Conservation (phyloP, 768 basidiomycete species). For the Fomitopsis serialis region DNA sequence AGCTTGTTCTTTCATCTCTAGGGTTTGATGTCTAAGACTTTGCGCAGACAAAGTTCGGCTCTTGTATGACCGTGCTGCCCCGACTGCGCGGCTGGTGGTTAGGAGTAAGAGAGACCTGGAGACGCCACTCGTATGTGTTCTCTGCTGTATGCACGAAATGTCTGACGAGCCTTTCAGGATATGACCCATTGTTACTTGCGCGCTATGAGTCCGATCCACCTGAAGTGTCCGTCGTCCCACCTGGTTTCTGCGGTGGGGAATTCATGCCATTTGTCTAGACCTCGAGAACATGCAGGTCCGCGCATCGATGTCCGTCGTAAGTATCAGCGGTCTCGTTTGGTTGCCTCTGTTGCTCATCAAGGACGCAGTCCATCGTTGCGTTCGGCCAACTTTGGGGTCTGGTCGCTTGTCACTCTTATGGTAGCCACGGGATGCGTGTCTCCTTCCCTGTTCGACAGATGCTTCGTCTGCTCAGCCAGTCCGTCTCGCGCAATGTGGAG, state of each 20-base stretch:
- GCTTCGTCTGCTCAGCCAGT: slow-evolving; percentile 72
- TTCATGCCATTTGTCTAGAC: slow-evolving; percentile 33
- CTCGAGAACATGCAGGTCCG: slow-evolving; percentile 78
- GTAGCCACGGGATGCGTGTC: slow-evolving; percentile 73
- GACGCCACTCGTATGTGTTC: slow-evolving; percentile 46
- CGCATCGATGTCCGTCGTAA: slow-evolving; percentile 80
- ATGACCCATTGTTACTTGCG: slow-evolving; percentile 83
- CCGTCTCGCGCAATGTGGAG: slow-evolving; percentile 77
- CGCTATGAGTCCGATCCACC: slow-evolving; percentile 85
- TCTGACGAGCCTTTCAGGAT: slow-evolving; percentile 34
- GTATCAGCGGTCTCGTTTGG: slow-evolving; percentile 19
- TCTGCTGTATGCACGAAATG: not conserved
- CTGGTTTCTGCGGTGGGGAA: slow-evolving; percentile 3
- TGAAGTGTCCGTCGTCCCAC: slow-evolving; percentile 50
- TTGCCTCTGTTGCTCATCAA: not conserved
- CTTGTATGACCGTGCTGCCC: slow-evolving; percentile 67
- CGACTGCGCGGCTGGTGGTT: slow-evolving; percentile 69
- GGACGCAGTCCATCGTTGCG: slow-evolving; percentile 64
- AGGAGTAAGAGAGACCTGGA: slow-evolving; percentile 59
- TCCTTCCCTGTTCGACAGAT: slow-evolving; percentile 83
- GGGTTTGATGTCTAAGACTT: not conserved
- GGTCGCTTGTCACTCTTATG: slow-evolving; percentile 75
- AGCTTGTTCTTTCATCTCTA: slow-evolving; percentile 11
- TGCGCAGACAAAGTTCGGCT: slow-evolving; percentile 66
- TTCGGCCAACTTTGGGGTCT: slow-evolving; percentile 81